Percentiles rank a stretch among this genome's conserved stretches.
These are phyloP conservation scores for Allium fistulosum DNA, from an alignment of 106 monocot genomes.

Conservation along the genomic window DNA sequence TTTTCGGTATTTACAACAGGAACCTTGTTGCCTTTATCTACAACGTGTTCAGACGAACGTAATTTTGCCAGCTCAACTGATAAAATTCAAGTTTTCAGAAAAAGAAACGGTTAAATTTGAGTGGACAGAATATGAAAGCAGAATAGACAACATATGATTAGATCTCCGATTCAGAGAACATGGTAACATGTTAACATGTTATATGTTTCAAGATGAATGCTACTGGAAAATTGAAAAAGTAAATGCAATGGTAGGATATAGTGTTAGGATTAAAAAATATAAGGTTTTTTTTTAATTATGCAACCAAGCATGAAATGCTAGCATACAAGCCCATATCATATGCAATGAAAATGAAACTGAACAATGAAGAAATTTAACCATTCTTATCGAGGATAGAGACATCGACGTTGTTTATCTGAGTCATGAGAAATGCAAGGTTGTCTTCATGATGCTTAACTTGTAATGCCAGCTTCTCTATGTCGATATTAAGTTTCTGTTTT, in stretches of 20 bases:
- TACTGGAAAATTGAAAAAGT: too few relatives aligned
- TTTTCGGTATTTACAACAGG: constrained; percentile 26
- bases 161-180: too few relatives aligned
- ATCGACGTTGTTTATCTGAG: constrained; percentile 32
- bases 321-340: too few relatives aligned
- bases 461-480: constrained; percentile 49
- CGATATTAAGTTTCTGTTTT: constrained; percentile 48
- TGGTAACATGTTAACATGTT: too few relatives aligned
- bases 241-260: not conserved
- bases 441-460: constrained; percentile 78
- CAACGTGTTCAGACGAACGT: constrained; percentile 23
- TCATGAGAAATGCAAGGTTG: constrained; percentile 51
- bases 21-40: constrained; percentile 13
- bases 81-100: constrained; percentile 4
- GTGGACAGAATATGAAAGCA: too few relatives aligned
- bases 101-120: not conserved
- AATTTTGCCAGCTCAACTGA: constrained; percentile 47
- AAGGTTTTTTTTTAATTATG: not conserved
- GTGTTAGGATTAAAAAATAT: too few relatives aligned
- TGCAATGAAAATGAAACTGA: too few relatives aligned
- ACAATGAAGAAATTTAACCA: constrained; percentile 21
- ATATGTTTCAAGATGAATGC: too few relatives aligned
- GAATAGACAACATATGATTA: too few relatives aligned
- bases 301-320: not conserved
- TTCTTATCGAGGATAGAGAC: constrained; percentile 32